These are phyloP conservation scores for Allantophomopsis cytisporea DNA, from an alignment of 2,329 filamentous ascomycete genomes.

Conservation along the genomic window DNA sequence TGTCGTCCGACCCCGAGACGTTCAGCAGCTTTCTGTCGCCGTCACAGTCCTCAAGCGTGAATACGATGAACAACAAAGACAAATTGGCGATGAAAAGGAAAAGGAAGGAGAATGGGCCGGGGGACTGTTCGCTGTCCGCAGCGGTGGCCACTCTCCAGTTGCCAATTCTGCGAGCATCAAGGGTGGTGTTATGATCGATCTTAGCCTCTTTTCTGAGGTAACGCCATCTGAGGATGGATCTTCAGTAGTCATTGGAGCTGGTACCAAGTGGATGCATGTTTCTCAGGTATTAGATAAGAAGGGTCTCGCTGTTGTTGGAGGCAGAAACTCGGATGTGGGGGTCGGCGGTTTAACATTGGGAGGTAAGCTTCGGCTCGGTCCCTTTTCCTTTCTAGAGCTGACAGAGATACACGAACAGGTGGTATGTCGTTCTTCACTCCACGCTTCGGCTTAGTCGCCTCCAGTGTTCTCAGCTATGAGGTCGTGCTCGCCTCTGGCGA, in stretches of 20 bases:
- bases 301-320: slow-evolving; percentile 20
- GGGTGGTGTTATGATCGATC: slow-evolving; percentile 32
- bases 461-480: slow-evolving; percentile 2
- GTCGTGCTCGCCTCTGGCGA: slow-evolving; percentile 15
- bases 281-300: slow-evolving; percentile 19
- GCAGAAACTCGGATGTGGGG: slow-evolving; percentile 21
- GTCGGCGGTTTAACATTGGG: slow-evolving; percentile 24
- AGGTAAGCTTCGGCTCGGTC: slow-evolving; percentile 5
- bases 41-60: background rate
- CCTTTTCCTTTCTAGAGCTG: too few species aligned
- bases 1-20: background rate
- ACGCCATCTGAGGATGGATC: slow-evolving; percentile 12
- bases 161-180: slow-evolving; percentile 32
- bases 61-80: too few species aligned
- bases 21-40: slow-evolving; percentile 1
- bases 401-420: background rate
- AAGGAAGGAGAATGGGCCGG: slow-evolving; percentile 16
- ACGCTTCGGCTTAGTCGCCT: slow-evolving; percentile 4
- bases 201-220: slow-evolving; percentile 14
- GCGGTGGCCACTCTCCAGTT: slow-evolving; percentile 23
- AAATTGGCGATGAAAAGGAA: too few species aligned
- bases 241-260: slow-evolving; percentile 19
- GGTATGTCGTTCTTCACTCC: slow-evolving; percentile 6
- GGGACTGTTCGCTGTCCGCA: slow-evolving; percentile 24
- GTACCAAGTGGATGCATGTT: slow-evolving; percentile 22